These are phyloP conservation scores for Candida nonsorbophila DNA, from an alignment of 805 yeast genomes.

Conservation along the genomic window DNA sequence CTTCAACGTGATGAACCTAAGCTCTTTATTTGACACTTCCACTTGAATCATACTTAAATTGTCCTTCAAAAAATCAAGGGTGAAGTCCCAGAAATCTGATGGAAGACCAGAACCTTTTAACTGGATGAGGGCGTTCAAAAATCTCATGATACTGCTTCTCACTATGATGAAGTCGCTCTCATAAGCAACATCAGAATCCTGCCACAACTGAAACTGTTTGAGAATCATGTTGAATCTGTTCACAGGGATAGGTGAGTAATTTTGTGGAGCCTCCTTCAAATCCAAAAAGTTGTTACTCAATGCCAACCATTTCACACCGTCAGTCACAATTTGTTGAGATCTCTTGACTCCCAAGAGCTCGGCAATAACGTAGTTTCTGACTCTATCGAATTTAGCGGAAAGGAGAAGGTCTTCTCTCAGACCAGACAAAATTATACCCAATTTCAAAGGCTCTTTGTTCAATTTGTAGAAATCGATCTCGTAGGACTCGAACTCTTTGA, in stretches of 20 bases:
- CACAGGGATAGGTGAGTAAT: constrained; percentile 45
- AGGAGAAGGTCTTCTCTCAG: constrained; percentile 30
- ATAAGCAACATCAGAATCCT: constrained; percentile 57
- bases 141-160: constrained; percentile 47
- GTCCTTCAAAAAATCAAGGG: constrained; percentile 35
- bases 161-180: constrained; percentile 48
- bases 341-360: constrained; percentile 55
- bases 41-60: constrained; percentile 38
- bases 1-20: constrained; percentile 44
- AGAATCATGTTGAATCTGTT: constrained; percentile 64
- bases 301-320: constrained; percentile 44
- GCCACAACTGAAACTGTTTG: constrained; percentile 49
- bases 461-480: constrained; percentile 26
- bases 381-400: constrained; percentile 39
- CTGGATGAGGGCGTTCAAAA: constrained; percentile 31
- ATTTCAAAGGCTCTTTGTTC: constrained; percentile 24
- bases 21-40: constrained; percentile 33
- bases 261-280: constrained; percentile 18
- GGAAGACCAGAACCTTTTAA: too few relatives aligned
- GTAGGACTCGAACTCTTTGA: constrained; percentile 14
- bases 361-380: constrained; percentile 58
- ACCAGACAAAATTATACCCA: constrained; percentile 24
- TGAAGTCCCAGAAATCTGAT: constrained; percentile 32
- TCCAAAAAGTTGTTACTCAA: constrained; percentile 40
- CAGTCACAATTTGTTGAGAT: constrained; percentile 29